phyloP scores from a whole-genome alignment of 106 monocot genomes.

The Narthecium ossifragum region DNA sequence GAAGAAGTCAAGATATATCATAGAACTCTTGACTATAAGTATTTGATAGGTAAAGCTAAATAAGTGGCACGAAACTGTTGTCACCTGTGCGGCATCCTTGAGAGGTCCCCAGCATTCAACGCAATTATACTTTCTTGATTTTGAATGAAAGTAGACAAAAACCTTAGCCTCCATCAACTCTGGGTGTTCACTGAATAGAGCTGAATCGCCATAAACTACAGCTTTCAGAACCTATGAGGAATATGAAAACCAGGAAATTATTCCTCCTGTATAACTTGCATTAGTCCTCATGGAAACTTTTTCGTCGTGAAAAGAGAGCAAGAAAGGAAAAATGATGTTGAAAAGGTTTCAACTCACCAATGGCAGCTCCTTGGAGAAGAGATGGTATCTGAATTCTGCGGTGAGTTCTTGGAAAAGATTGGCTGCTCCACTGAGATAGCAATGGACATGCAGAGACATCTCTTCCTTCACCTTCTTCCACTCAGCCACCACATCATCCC shows the following conservation, averaged over 20 bases:
- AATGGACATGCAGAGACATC: conserved; percentile 82
- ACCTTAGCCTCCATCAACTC: conserved; percentile 73
- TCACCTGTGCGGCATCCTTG: conserved; percentile 67
- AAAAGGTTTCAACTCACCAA: conserved; percentile 37
- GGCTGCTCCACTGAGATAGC: conserved; percentile 81
- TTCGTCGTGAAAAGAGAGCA: too few species aligned
- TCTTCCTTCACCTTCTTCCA: conserved; percentile 79
- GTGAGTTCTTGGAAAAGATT: conserved; percentile 68
- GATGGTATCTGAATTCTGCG: conserved; percentile 77
- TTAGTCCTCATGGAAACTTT: too few species aligned
- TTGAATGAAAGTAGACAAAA: conserved; percentile 91
- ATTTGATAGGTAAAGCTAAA: not conserved
- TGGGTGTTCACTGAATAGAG: conserved; percentile 51
- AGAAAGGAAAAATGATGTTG: not conserved
- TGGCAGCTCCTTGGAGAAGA: conserved; percentile 92
- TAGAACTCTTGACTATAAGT: not conserved
- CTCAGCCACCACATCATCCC: conserved; percentile 88
- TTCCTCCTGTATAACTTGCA: too few species aligned
- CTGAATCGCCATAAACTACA: conserved; percentile 79
- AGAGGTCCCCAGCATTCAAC: conserved; percentile 96
- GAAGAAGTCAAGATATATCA: not conserved
- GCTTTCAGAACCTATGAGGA: conserved; percentile 87
- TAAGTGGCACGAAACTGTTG: not conserved
- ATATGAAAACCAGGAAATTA: too few species aligned
- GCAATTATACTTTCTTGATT: conserved; percentile 58